Evolutionary conservation across 805 yeast species (phyloP).

Genomic region (Cyberlindnera petersonii): DNA sequence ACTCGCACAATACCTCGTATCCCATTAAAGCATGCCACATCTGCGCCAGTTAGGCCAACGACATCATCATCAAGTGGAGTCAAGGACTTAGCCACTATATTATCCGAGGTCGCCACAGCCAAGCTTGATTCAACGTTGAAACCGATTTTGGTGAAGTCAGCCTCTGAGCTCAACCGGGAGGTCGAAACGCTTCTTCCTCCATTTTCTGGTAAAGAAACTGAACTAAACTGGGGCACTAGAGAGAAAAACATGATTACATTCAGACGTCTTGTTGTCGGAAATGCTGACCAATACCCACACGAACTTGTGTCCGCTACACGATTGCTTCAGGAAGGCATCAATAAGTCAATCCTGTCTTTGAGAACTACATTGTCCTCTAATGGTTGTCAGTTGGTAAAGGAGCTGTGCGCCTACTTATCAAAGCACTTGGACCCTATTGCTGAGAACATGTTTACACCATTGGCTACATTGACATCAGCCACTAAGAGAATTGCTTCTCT

Average conservation of each 20-base stretch:
- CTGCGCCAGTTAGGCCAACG: conserved; percentile 4
- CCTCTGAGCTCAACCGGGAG: conserved; percentile 26
- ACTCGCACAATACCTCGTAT: conserved; percentile 1
- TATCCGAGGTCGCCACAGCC: conserved; percentile 19
- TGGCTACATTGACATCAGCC: conserved; percentile 34
- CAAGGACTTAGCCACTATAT: conserved; percentile 14
- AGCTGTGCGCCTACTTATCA: conserved; percentile 35
- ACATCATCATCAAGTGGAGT: conserved; percentile 3
- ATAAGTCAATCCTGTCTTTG: conserved; percentile 65
- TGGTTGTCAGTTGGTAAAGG: conserved; percentile 76
- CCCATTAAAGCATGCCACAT: background rate
- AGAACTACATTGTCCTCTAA: conserved; percentile 78
- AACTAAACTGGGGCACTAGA: conserved; percentile 76
- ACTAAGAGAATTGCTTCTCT: conserved; percentile 35
- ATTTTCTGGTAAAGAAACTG: conserved; percentile 80
- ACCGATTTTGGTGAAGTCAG: conserved; percentile 12
- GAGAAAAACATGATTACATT: conserved; percentile 57
- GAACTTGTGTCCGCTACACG: conserved; percentile 34
- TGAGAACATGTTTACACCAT: conserved; percentile 32
- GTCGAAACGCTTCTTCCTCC: conserved; percentile 29
- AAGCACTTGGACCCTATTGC: conserved; percentile 30
- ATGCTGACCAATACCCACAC: conserved; percentile 38
- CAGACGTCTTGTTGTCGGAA: conserved; percentile 60
- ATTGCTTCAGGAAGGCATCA: conserved; percentile 52
- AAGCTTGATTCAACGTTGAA: conserved; percentile 20